Percentiles rank a stretch among this genome's conserved stretches.
phyloP scores from a whole-genome alignment of 1,139 yeast species.

The Zygosaccharomyces sapae region DNA sequence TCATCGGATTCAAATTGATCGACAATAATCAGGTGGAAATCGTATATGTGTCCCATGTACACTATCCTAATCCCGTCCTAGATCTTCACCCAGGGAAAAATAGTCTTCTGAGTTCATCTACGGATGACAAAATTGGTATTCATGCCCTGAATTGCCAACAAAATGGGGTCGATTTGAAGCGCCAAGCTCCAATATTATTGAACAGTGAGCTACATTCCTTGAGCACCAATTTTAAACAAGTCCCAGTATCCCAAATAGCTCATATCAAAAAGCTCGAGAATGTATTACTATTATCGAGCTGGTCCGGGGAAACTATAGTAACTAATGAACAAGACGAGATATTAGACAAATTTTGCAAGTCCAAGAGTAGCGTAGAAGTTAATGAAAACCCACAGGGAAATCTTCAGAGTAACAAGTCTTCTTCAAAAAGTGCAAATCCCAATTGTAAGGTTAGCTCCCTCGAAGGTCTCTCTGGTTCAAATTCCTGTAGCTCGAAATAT shows the following conservation, averaged over 20 bases:
- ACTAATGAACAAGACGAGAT: slow-evolving; percentile 2
- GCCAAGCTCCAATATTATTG: background rate
- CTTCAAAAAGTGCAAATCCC: background rate
- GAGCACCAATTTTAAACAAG: background rate
- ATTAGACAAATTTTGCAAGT: slow-evolving; percentile 13
- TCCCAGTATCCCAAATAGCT: slow-evolving; percentile 14
- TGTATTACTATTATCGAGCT: slow-evolving; percentile 17
- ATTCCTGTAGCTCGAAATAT: background rate
- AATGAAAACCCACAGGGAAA: slow-evolving; percentile 21
- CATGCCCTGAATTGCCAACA: slow-evolving; percentile 7
- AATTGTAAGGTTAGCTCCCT: slow-evolving; percentile 9
- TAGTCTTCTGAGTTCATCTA: slow-evolving; percentile 15
- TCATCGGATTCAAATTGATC: slow-evolving; percentile 24
- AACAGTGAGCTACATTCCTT: background rate
- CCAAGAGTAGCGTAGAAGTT: slow-evolving; percentile 21
- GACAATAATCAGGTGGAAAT: slow-evolving; percentile 15
- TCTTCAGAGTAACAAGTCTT: slow-evolving; percentile 13
- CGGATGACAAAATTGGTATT: slow-evolving; percentile 14
- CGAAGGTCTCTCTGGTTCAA: slow-evolving; percentile 13
- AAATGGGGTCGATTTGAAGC: background rate
- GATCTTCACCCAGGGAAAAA: slow-evolving; percentile 15
- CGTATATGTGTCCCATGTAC: slow-evolving; percentile 25
- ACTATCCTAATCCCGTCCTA: slow-evolving; percentile 33
- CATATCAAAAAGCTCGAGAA: slow-evolving; percentile 13
- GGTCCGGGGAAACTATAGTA: slow-evolving; percentile 26